These are phyloP conservation scores for Blastobotrys proliferans DNA, from an alignment of 1,139 yeast species.

Conservation along the genomic window DNA sequence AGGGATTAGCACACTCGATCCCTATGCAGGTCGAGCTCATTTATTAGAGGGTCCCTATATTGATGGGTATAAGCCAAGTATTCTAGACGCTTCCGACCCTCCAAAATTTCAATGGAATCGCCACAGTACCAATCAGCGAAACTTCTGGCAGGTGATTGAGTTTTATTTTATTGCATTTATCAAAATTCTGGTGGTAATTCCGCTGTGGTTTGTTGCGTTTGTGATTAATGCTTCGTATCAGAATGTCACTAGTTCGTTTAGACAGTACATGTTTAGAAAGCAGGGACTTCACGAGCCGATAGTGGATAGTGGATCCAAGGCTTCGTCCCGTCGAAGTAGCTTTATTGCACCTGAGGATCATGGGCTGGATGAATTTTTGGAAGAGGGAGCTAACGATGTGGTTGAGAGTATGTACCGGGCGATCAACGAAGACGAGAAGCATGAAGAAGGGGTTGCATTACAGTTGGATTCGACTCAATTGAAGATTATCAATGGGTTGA, in stretches of 20 bases:
- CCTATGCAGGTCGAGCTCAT: constrained; percentile 41
- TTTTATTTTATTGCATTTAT: constrained; percentile 19
- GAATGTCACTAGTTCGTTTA: constrained; percentile 23
- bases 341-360: constrained; percentile 18
- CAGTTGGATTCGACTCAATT: constrained; percentile 39
- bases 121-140: not conserved
- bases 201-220: constrained; percentile 36
- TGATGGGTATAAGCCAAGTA: constrained; percentile 49
- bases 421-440: constrained; percentile 17
- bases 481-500: constrained; percentile 53
- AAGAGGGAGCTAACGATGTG: constrained; percentile 53
- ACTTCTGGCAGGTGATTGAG: constrained; percentile 8
- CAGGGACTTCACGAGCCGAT: constrained; percentile 1
- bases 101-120: constrained; percentile 4
- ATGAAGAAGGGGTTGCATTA: constrained; percentile 5
- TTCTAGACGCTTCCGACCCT: constrained; percentile 40
- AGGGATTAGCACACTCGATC: constrained; percentile 62
- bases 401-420: constrained; percentile 38
- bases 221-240: constrained; percentile 33
- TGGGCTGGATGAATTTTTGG: constrained; percentile 28
- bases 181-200: constrained; percentile 28
- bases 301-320: too few relatives aligned
- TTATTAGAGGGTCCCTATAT: constrained; percentile 45
- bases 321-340: not conserved
- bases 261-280: constrained; percentile 23